phyloP scores from a whole-genome alignment of 768 basidiomycete genomes.

The Hericium coralloides region DNA sequence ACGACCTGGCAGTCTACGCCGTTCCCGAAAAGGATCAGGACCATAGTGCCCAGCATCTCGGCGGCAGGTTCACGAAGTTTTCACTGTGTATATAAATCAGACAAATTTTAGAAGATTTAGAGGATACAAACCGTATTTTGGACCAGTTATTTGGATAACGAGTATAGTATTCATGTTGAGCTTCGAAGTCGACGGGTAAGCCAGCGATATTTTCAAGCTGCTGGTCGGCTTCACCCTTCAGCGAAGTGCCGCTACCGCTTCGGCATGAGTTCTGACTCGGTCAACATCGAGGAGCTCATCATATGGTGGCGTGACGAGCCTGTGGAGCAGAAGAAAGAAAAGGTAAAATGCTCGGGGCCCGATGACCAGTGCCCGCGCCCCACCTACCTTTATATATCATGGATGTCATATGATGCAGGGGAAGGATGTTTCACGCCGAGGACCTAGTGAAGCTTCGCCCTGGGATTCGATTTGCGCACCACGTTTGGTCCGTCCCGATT shows the following conservation, averaged over 20 bases:
- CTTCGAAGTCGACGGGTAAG: neutral
- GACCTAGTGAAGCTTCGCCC: too few species aligned
- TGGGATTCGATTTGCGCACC: neutral
- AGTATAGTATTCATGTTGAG: neutral
- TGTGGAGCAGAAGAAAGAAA: neutral
- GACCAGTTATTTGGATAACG: slow-evolving; percentile 16
- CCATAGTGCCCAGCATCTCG: slow-evolving; percentile 5
- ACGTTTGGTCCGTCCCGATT: neutral
- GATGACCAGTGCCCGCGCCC: too few species aligned
- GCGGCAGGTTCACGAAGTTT: slow-evolving; percentile 5
- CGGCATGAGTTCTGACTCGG: neutral
- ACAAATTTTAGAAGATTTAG: neutral
- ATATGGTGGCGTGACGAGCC: neutral
- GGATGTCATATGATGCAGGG: neutral
- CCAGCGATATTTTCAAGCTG: neutral
- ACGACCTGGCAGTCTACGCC: slow-evolving; percentile 8
- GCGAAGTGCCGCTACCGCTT: neutral
- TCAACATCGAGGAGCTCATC: neutral
- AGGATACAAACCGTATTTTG: slow-evolving; percentile 11
- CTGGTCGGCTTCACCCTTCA: neutral
- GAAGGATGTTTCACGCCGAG: neutral
- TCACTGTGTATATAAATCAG: neutral
- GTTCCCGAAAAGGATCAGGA: slow-evolving; percentile 7
- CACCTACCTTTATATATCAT: neutral
- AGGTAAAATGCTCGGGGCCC: neutral